phyloP scores from a whole-genome alignment of 768 basidiomycete genomes.

The Tremella yokohamensis region DNA sequence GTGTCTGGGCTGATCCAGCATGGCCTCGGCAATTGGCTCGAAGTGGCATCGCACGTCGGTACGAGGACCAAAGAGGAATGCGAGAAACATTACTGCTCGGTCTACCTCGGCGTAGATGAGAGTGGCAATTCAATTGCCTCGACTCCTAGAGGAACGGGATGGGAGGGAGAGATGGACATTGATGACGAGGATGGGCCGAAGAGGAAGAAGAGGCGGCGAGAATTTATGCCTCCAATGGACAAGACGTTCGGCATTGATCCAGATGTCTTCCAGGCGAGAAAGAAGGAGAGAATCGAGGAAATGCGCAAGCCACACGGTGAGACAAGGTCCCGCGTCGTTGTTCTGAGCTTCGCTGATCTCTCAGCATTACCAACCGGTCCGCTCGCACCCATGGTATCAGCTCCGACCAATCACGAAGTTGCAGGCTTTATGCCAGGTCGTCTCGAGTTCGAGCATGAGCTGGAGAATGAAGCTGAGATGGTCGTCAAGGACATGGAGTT shows the following conservation, averaged over 20 bases:
- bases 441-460: constrained; percentile 96
- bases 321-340: constrained; percentile 10
- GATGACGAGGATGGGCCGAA: constrained; percentile 14
- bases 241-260: constrained; percentile 65
- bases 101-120: constrained; percentile 71
- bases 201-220: constrained; percentile 28
- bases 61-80: constrained; percentile 91
- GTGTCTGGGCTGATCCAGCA: constrained; percentile 81
- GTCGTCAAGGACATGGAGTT: constrained; percentile 94
- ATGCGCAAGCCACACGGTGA: constrained; percentile 57
- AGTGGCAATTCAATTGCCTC: constrained; percentile 15
- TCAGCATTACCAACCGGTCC: constrained; percentile 49
- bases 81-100: constrained; percentile 76
- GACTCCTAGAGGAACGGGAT: neutral
- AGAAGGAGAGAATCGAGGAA: constrained; percentile 79
- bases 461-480: constrained; percentile 95
- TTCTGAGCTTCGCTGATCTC: neutral
- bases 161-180: constrained; percentile 13
- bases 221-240: constrained; percentile 50
- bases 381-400: constrained; percentile 77
- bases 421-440: constrained; percentile 90
- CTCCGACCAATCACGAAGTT: constrained; percentile 82
- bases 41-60: constrained; percentile 86
- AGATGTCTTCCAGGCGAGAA: constrained; percentile 79
- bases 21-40: constrained; percentile 94